Evolutionary conservation across 495 filamentous ascomycete species (phyloP).

Genomic region (Aspergillus avenaceus): DNA sequence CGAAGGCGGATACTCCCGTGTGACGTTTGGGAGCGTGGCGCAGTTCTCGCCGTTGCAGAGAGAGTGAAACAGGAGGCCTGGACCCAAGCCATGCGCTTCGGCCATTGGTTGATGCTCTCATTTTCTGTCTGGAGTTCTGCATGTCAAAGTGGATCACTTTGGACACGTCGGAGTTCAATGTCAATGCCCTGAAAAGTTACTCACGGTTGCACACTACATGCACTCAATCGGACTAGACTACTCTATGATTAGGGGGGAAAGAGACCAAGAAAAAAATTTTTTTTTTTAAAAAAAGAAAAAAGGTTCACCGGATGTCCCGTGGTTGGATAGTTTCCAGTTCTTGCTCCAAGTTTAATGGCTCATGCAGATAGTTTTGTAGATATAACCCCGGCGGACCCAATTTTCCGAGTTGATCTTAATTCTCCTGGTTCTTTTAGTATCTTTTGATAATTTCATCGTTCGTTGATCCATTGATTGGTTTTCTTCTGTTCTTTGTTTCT

Average conservation of each 20-base stretch:
- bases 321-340: no score
- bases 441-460: not conserved
- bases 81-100: not conserved
- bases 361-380: not conserved
- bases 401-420: not conserved
- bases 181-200: no score
- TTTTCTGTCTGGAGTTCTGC: not conserved
- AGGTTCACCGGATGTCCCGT: not conserved
- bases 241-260: no score
- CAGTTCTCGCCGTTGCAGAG: not conserved
- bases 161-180: not conserved
- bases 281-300: not conserved
- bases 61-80: conserved; percentile 10
- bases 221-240: not conserved
- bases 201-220: no score
- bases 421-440: not conserved
- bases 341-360: not conserved
- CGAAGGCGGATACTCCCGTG: conserved; percentile 11
- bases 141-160: not conserved
- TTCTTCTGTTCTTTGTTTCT: not conserved
- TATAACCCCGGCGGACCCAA: not conserved
- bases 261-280: not conserved
- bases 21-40: conserved; percentile 4
- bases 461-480: not conserved
- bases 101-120: not conserved